Evolutionary conservation across 2,329 filamentous ascomycete genomes (phyloP).

Genomic region (Berkeleyomyces rouxiae): DNA sequence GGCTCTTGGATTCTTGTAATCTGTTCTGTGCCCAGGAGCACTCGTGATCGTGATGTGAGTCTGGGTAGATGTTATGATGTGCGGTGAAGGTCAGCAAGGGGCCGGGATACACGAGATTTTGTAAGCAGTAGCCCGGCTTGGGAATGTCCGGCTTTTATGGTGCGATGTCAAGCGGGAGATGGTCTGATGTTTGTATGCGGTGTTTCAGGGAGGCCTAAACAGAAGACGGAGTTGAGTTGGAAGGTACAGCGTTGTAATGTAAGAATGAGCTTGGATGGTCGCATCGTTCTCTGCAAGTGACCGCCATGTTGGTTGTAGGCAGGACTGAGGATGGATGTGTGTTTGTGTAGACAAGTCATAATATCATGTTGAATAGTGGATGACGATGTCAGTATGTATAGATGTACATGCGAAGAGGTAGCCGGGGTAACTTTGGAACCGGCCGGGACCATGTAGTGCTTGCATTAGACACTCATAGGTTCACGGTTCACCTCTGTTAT

Average conservation of each 20-base stretch:
- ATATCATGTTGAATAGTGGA: too few relatives aligned
- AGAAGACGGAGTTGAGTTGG: neutral
- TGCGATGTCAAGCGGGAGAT: neutral
- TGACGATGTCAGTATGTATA: too few relatives aligned
- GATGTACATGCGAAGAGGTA: too few relatives aligned
- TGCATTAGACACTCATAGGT: too few relatives aligned
- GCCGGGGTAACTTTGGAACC: too few relatives aligned
- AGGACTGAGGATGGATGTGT: neutral
- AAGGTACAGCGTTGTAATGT: neutral
- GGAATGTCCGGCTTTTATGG: neutral
- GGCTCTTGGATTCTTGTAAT: slow-evolving; percentile 3
- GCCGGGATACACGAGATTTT: neutral
- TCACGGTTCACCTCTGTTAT: too few relatives aligned
- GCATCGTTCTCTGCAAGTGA: neutral
- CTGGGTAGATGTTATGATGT: neutral
- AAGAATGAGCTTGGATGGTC: neutral
- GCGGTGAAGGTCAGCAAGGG: neutral
- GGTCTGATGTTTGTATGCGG: neutral
- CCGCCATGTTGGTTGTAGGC: neutral
- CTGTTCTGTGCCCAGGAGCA: neutral
- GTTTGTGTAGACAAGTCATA: too few relatives aligned
- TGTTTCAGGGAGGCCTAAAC: neutral
- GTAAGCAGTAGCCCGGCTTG: too few relatives aligned
- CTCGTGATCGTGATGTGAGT: neutral
- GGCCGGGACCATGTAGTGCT: too few relatives aligned